Conservation (phyloP, 805 yeast genomes). For the Barnettozyma pratensis region DNA sequence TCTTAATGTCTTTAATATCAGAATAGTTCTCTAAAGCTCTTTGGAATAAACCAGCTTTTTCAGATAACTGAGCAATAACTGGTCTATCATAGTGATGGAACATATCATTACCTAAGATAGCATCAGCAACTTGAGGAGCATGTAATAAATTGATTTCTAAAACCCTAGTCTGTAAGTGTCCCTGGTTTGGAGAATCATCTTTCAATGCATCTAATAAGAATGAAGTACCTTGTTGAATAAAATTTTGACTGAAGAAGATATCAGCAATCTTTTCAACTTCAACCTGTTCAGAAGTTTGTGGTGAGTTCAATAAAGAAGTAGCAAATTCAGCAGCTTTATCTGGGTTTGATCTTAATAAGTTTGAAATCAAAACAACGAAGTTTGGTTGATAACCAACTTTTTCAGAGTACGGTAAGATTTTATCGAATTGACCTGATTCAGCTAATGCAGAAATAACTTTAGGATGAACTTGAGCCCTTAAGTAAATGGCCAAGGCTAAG, state of each 20-base stretch:
- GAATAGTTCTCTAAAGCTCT: conserved; percentile 96
- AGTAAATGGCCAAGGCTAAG: conserved; percentile 85
- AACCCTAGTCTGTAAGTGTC: conserved; percentile 90
- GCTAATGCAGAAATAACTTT: conserved; percentile 92
- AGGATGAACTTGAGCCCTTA: conserved; percentile 74
- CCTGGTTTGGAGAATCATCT: conserved; percentile 90
- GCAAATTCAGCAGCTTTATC: conserved; percentile 98
- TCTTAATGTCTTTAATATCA: conserved; percentile 90
- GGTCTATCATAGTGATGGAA: conserved; percentile 94
- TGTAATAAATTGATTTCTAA: conserved; percentile 88
- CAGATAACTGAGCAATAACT: conserved; percentile 87
- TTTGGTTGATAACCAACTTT: conserved; percentile 88
- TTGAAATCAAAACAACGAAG: conserved; percentile 83
- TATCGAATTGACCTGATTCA: conserved; percentile 94
- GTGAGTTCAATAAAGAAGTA: conserved; percentile 66
- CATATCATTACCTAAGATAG: conserved; percentile 92
- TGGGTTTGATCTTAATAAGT: conserved; percentile 88
- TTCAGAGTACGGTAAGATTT: conserved; percentile 89
- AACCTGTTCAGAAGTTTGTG: conserved; percentile 52
- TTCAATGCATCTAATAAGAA: conserved; percentile 92
- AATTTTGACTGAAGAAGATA: conserved; percentile 89
- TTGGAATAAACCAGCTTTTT: conserved; percentile 92
- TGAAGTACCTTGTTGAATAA: conserved; percentile 96
- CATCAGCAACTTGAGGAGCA: conserved; percentile 99
- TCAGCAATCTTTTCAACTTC: conserved; percentile 88